Conservation (phyloP, 2,329 filamentous ascomycete species). For the Cladosporium austrohemisphaericum region DNA sequence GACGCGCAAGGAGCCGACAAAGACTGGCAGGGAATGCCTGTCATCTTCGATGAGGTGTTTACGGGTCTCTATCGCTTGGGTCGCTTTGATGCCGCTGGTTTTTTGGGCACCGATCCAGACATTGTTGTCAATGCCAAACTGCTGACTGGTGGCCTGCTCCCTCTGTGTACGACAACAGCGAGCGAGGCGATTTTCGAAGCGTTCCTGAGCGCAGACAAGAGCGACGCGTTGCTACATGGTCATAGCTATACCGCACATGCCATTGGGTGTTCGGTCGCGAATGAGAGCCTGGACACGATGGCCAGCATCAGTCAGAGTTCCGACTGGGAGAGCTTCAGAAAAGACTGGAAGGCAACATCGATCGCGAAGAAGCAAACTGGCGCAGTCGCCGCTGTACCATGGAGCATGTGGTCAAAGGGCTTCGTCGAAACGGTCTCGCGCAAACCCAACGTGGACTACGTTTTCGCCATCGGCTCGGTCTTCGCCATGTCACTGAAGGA, state of each 20-base stretch:
- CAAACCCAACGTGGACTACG: conserved; percentile 54
- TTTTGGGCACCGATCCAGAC: conserved; percentile 66
- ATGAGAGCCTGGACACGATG: conserved; percentile 62
- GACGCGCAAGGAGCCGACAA: conserved; percentile 19
- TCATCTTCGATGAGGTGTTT: conserved; percentile 85
- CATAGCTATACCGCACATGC: conserved; percentile 86
- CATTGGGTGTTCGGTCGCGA: conserved; percentile 73
- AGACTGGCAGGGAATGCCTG: conserved; percentile 68
- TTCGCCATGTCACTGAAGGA: conserved; percentile 61
- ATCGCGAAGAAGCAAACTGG: conserved; percentile 15
- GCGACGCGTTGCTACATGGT: conserved; percentile 74
- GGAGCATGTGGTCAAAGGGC: conserved; percentile 67
- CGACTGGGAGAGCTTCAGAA: conserved; percentile 55
- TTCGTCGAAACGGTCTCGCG: conserved; percentile 60
- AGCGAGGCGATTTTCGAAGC: conserved; percentile 69
- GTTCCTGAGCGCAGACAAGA: conserved; percentile 70
- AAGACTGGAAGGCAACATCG: conserved; percentile 41
- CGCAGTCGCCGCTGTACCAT: conserved; percentile 32
- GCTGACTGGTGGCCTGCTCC: conserved; percentile 74
- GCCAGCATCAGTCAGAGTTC: conserved; percentile 53
- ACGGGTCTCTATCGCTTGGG: conserved; percentile 81
- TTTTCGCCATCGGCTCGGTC: conserved; percentile 72
- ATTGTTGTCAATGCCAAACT: conserved; percentile 80
- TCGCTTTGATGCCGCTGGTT: conserved; percentile 64
- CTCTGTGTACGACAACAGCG: conserved; percentile 71